Evolutionary conservation across 805 yeast species (phyloP).

Genomic region (Sugiyamaella marilandica): DNA sequence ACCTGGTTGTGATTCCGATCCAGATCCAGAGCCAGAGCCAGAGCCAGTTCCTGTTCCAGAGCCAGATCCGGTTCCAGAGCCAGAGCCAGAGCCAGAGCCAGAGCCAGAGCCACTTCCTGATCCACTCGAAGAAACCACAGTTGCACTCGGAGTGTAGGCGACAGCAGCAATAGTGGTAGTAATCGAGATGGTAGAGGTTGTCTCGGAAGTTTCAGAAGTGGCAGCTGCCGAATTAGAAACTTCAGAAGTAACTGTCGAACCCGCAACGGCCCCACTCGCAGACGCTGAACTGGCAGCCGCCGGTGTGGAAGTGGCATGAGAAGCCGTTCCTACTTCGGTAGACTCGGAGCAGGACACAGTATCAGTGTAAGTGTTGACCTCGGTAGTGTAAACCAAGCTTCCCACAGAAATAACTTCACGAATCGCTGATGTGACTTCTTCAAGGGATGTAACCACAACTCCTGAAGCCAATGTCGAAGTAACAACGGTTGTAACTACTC

Average conservation of each 20-base stretch:
- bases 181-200: background rate
- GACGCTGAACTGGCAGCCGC: background rate
- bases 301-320: background rate
- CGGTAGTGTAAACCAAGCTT: too few relatives aligned
- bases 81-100: background rate
- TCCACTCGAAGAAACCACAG: background rate
- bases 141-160: too few relatives aligned
- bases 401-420: too few relatives aligned
- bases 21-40: background rate
- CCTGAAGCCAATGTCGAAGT: too few relatives aligned
- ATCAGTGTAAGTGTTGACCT: too few relatives aligned
- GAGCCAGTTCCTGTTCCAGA: background rate
- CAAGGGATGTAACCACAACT: too few relatives aligned
- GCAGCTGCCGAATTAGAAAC: background rate
- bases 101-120: background rate
- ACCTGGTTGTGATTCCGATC: background rate
- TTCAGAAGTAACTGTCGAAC: background rate
- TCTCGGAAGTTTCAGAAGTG: background rate
- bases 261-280: background rate
- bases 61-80: background rate
- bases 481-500: too few relatives aligned
- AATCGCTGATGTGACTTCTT: too few relatives aligned
- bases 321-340: background rate
- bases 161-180: background rate
- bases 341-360: too few relatives aligned